These are phyloP conservation scores for Nannochloris sp. DNA, from an alignment of 139 green algal genomes.

Conservation along the genomic window DNA sequence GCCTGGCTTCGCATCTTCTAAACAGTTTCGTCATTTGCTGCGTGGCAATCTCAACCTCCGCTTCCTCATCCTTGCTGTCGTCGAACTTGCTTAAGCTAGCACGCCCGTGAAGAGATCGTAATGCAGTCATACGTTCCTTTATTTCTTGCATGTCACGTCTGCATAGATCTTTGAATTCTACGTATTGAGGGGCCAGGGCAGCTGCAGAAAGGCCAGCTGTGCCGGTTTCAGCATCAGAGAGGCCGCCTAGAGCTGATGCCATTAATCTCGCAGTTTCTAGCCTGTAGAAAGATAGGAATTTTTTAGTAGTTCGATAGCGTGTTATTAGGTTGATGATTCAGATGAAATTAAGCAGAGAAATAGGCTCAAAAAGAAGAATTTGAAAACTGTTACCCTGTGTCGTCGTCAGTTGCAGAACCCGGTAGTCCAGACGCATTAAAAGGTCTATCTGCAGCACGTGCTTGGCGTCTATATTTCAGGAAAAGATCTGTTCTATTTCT, in stretches of 20 bases:
- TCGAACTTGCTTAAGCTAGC: conserved; percentile 50
- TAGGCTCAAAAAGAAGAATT: too few relatives aligned
- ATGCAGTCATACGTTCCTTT: conserved; percentile 49
- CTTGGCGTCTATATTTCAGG: conserved; percentile 40
- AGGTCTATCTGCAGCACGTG: too few relatives aligned
- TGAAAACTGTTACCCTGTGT: too few relatives aligned
- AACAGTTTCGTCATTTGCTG: conserved; percentile 55
- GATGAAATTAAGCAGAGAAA: too few relatives aligned
- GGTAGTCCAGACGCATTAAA: not conserved
- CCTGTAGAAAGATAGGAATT: not conserved
- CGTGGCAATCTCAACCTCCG: conserved; percentile 35
- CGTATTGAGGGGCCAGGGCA: conserved; percentile 26
- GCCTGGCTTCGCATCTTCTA: conserved; percentile 38
- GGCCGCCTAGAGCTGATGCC: conserved; percentile 33
- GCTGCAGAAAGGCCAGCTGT: conserved; percentile 8
- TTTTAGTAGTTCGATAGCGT: too few relatives aligned
- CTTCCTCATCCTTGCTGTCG: conserved; percentile 38
- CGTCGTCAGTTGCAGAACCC: not conserved
- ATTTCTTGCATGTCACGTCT: conserved; percentile 44
- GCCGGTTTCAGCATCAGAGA: conserved; percentile 27
- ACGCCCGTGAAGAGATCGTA: conserved; percentile 30
- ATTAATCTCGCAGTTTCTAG: conserved; percentile 33
- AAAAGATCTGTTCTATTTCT: conserved; percentile 46
- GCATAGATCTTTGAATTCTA: conserved; percentile 41
- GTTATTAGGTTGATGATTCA: too few relatives aligned